Evolutionary conservation across 441 rosid genomes (phyloP), one percentile per base, ranked within the genome.

Genomic region (Euphorbia schlechtendalii): DNA sequence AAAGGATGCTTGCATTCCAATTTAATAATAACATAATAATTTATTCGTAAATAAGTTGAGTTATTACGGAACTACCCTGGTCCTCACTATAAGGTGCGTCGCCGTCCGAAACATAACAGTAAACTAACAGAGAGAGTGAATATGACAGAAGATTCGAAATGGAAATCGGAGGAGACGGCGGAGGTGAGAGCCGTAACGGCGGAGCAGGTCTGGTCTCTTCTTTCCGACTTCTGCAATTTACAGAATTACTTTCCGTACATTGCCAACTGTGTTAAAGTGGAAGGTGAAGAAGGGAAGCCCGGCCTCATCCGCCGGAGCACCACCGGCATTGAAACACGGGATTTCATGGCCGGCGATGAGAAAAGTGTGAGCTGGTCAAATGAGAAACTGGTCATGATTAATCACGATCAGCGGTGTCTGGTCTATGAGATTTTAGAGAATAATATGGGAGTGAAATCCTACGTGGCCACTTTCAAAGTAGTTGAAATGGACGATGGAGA

Each of bases 211-310:
- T 87, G 87, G 86, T 72, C 60, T 12, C 73, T 83, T 56, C 79
- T 77, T 66, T 30, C 65, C 0, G 93, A 88, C 34, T 88, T 90
- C 79, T 88, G 83, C 56, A 80, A 79, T 76, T 62, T 86, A 28
- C 68, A 82, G 76, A 81, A 80, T 38, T 89, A 78, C 80, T 75
- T 73, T 17, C 85, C 77, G 1, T 32, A 73, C 15, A 70, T 79
- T 0, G 58, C 69, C 49, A 70, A 73, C n/a, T 80, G 89, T 72
- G 56, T 64, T 1, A 86, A 86, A 30, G 55, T 84, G 78, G 74
- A 78, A 7, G 93, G 89, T 53, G 62, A 51, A 67, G 84, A 83
- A 69, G 81, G 90, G 17, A 78, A 83, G 75, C 79, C 71, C 5
- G 90, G 85, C 9, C 82, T 88, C 74, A 48, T 79, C 45, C 72